Base-by-base conservation (phyloP, 768 basidiomycete species). In the Phaffia australis region DNA sequence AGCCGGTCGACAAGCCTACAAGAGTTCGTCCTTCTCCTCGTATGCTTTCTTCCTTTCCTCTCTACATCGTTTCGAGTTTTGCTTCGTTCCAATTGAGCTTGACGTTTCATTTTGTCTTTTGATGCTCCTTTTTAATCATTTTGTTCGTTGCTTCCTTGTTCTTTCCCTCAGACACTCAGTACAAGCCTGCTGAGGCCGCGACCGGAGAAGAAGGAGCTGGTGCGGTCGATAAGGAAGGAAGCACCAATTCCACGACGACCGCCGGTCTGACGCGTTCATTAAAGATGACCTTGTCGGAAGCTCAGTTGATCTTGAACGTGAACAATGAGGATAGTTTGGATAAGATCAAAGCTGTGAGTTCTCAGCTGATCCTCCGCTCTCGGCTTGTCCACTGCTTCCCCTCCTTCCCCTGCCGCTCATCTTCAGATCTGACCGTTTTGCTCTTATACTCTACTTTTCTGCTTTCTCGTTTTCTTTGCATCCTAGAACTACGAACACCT, bases 251-350 rank as follows among this genome's bases (percentile, higher is more conserved):
- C 29, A 70, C 80, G 9, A 42, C 56, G 30, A 88, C 87, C 15
- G 89, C 92, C 80, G 84, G 82, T 73, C 78, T 95, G 49, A 90
- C 89, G 61, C 83, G 86, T 70, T 83, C 88, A 70, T 85, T 91
- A 73, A 84, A 86, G 60, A 93, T 99, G 92, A 91, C 90, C 8
- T 72, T 94, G 71, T 93, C 97, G 71, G 95, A 99, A 78, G 95
- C 94, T 23, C 86, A 86, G 72, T 79, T 95, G 66, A 91, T 99
- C 73, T 78, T 99, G 69, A 97, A 99, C 75, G 79, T 83, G 25
- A 93, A 90, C 76, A 83, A 83, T 48, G 87, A 81, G 25, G 87
- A 88, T 27, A 72, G 79, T 0, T 74, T 87, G 73, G 86, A 90
- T 74, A 80, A 78, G 54, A 79, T 93, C 29, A 74, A 88, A 49